phyloP scores from a whole-genome alignment of 805 yeast genomes.

The Phaffomyces thermotolerans region DNA sequence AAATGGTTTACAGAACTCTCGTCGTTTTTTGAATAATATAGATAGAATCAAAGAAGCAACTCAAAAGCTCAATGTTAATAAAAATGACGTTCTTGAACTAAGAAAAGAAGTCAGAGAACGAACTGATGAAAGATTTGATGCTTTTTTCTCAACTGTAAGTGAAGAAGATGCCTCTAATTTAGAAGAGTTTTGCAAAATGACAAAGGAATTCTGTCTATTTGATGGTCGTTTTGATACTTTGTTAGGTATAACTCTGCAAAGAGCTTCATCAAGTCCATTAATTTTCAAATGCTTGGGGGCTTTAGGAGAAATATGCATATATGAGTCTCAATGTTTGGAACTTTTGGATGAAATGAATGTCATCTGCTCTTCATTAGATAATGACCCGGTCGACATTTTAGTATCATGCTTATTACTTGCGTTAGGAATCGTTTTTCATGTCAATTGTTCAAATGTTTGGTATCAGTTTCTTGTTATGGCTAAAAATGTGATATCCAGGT shows the following conservation, averaged over 20 bases:
- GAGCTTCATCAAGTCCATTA: not conserved
- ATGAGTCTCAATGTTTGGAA: not conserved
- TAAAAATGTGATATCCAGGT: not conserved
- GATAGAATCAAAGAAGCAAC: slow-evolving; percentile 1
- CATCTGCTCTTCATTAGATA: not conserved
- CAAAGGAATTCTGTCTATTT: slow-evolving; percentile 1
- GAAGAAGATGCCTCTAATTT: not conserved
- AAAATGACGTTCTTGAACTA: not conserved
- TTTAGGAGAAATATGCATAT: not conserved
- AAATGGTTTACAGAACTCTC: slow-evolving; percentile 2
- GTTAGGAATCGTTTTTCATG: not conserved
- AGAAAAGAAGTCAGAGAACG: not conserved
- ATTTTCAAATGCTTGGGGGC: not conserved
- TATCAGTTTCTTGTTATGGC: not conserved
- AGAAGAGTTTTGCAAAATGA: not conserved
- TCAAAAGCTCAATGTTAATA: not conserved
- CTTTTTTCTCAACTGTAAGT: not conserved
- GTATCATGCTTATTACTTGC: not conserved
- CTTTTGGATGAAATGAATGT: not conserved
- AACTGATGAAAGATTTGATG: not conserved
- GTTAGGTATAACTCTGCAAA: not conserved
- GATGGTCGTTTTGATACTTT: slow-evolving; percentile 1
- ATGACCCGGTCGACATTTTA: not conserved
- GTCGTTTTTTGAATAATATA: slow-evolving; percentile 2
- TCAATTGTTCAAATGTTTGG: not conserved